These are phyloP conservation scores for Schizothecium vesticola DNA, from an alignment of 495 filamentous ascomycete genomes.

Conservation along the genomic window DNA sequence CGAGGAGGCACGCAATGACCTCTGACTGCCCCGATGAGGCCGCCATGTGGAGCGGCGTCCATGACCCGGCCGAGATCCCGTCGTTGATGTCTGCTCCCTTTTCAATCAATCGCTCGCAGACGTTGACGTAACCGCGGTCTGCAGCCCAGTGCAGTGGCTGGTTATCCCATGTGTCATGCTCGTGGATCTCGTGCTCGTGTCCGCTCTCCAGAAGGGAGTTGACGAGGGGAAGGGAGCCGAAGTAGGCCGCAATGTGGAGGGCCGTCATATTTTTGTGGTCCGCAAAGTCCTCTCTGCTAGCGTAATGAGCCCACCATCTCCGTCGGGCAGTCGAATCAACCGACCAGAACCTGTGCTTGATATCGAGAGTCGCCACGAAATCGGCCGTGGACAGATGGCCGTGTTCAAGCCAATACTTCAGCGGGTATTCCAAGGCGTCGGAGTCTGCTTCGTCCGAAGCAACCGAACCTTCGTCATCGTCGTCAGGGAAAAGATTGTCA, in stretches of 20 bases:
- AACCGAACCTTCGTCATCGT: conserved; percentile 2
- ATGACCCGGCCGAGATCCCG: neutral
- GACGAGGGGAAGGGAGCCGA: conserved; percentile 9
- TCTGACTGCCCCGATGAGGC: conserved; percentile 6
- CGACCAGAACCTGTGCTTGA: conserved; percentile 13
- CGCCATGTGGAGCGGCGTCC: conserved; percentile 16
- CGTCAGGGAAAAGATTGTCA: conserved; percentile 10
- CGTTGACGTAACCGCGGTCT: conserved; percentile 2
- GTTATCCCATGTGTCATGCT: conserved; percentile 9
- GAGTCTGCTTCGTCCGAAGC: neutral
- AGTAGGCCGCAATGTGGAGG: conserved; percentile 10
- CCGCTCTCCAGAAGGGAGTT: conserved; percentile 11
- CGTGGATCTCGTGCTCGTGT: conserved; percentile 7
- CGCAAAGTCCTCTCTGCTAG: neutral
- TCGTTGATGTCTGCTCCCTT: conserved; percentile 7
- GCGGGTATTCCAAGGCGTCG: conserved; percentile 10
- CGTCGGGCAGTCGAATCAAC: conserved; percentile 8
- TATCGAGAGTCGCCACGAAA: conserved; percentile 13
- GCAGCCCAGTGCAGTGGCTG: conserved; percentile 13
- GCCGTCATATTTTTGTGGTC: conserved; percentile 12
- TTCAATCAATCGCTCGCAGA: conserved; percentile 5
- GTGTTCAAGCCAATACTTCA: conserved; percentile 13
- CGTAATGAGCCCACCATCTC: conserved; percentile 11
- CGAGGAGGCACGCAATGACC: conserved; percentile 1
- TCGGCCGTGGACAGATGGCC: conserved; percentile 9